Conservation (phyloP, 2,329 filamentous ascomycete species). For the Hawksworthiomyces lignivorus region DNA sequence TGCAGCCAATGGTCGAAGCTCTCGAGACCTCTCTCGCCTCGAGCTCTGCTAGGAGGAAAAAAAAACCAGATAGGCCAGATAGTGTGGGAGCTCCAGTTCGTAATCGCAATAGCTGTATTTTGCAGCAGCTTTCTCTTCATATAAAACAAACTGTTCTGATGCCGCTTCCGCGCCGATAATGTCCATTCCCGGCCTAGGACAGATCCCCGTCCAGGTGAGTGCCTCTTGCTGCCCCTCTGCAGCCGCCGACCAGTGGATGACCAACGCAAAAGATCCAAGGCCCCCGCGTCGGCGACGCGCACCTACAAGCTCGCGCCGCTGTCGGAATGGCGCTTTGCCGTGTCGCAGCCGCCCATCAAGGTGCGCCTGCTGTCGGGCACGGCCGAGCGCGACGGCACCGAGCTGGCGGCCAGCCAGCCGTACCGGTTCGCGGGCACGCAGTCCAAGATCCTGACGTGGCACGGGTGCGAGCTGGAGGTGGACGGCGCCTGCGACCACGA, state of each 20-base stretch:
- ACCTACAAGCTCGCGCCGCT: conserved; percentile 50
- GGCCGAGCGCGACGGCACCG: conserved; percentile 90
- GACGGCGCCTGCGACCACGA: conserved; percentile 56
- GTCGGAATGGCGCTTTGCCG: conserved; percentile 74
- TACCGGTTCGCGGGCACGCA: conserved; percentile 80
- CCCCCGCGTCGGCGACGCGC: conserved; percentile 33
- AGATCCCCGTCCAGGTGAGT: conserved; percentile 51
- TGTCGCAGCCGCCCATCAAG: conserved; percentile 41
- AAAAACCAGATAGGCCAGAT: no score
- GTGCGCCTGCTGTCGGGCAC: conserved; percentile 67
- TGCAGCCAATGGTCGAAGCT: no score
- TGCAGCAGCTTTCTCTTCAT: no score
- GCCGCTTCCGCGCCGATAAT: conserved; percentile 31
- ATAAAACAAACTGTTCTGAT: background rate
- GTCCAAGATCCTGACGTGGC: conserved; percentile 85
- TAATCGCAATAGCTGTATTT: no score
- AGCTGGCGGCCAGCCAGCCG: conserved; percentile 70
- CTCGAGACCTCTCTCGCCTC: no score
- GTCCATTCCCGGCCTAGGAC: conserved; percentile 68
- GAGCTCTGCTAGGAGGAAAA: no score
- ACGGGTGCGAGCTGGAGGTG: conserved; percentile 80
- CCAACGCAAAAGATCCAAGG: conserved; percentile 19
- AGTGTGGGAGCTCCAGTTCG: no score
- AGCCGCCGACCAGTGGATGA: background rate
- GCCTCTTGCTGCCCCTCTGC: background rate